Evolutionary conservation across 768 basidiomycete genomes (phyloP).

Genomic region (Chalciporus sphaerocephalus): DNA sequence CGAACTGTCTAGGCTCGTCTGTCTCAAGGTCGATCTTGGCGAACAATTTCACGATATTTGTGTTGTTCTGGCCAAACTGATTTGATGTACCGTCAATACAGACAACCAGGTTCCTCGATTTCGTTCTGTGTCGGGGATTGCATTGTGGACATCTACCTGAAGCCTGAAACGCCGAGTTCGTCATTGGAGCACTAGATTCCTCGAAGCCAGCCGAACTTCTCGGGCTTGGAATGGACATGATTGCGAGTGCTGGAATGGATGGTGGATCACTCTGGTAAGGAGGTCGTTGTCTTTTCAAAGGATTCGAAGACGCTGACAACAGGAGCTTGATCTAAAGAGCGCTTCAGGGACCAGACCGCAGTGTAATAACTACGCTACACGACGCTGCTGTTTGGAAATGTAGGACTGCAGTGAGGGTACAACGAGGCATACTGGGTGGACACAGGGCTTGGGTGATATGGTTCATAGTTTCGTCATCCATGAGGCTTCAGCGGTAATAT

Average conservation of each 20-base stretch:
- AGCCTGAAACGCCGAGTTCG: background rate
- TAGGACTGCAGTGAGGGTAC: background rate
- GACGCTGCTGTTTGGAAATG: no score
- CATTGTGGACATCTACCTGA: background rate
- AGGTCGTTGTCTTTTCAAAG: background rate
- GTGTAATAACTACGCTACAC: background rate
- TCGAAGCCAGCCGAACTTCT: background rate
- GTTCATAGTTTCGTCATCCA: conserved; percentile 7
- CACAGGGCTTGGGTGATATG: conserved; percentile 1
- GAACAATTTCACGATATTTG: conserved; percentile 30
- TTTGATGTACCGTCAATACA: conserved; percentile 11
- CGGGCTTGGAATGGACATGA: background rate
- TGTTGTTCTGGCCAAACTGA: conserved; percentile 16
- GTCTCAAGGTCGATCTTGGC: conserved; percentile 14
- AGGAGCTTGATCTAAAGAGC: background rate
- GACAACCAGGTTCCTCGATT: conserved; percentile 3
- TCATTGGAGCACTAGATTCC: background rate
- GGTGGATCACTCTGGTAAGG: background rate
- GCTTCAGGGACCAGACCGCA: background rate
- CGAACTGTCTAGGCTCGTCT: conserved; percentile 16
- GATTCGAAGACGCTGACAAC: background rate
- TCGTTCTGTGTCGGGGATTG: background rate
- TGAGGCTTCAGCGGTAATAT: background rate
- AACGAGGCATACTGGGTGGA: conserved; percentile 1
- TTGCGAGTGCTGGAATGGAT: background rate